Percentiles rank a stretch among this genome's conserved stretches.
Conservation (phyloP, 768 basidiomycete genomes). For the Suillus bovinus region DNA sequence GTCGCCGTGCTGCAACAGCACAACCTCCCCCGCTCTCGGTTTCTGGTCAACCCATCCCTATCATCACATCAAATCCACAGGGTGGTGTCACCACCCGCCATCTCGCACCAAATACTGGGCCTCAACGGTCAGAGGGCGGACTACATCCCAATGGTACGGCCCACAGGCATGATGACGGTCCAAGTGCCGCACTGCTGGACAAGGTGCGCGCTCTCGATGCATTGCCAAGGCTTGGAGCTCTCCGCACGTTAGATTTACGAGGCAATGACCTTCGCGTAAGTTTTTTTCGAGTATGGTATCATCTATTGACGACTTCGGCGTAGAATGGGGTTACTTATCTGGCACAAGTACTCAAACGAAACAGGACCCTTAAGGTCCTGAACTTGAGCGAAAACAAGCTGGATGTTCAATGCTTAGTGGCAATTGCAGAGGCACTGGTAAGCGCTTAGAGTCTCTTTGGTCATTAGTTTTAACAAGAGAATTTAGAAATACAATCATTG, state of each 20-base stretch:
- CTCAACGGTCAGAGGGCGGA: neutral
- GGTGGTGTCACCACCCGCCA: slow-evolving; percentile 54
- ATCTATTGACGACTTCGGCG: slow-evolving; percentile 4
- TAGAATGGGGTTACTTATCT: slow-evolving; percentile 84
- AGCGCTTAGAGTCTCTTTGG: slow-evolving; percentile 22
- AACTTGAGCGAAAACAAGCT: slow-evolving; percentile 95
- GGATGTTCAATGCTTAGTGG: slow-evolving; percentile 75
- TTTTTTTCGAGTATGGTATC: slow-evolving; percentile 14
- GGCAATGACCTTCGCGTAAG: slow-evolving; percentile 91
- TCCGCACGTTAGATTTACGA: slow-evolving; percentile 88
- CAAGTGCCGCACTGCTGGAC: slow-evolving; percentile 78
- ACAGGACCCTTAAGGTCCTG: slow-evolving; percentile 90
- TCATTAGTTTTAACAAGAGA: neutral
- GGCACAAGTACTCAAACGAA: slow-evolving; percentile 94
- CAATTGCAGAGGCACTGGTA: slow-evolving; percentile 88
- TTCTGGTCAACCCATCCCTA: slow-evolving; percentile 54
- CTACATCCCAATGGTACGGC: neutral
- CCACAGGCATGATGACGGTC: slow-evolving; percentile 39
- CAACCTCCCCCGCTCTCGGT: slow-evolving; percentile 38
- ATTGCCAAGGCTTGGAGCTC: slow-evolving; percentile 79
- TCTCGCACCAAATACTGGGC: slow-evolving; percentile 19
- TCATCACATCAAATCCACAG: slow-evolving; percentile 66
- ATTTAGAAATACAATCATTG: slow-evolving; percentile 90
- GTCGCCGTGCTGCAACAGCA: slow-evolving; percentile 40
- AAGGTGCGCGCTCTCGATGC: slow-evolving; percentile 90